A percentile compares a stretch with the other conserved stretches of the same genome.
Evolutionary conservation across 2,329 filamentous ascomycete genomes (phyloP).

Genomic region (Phyllosticta ampelicida): DNA sequence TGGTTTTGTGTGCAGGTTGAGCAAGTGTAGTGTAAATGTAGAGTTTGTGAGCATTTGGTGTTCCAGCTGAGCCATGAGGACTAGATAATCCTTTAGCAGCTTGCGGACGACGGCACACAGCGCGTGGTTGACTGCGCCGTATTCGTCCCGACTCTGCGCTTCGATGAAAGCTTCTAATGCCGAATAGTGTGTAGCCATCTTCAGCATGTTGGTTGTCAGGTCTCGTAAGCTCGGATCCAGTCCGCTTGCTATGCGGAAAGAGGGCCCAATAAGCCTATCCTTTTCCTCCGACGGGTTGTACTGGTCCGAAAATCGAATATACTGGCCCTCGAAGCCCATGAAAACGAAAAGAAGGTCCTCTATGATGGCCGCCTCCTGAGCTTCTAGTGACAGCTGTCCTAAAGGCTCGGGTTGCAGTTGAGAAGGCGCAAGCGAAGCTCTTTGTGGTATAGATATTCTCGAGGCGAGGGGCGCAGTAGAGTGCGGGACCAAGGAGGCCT

Average conservation of each 20-base stretch:
- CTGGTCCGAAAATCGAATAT: slow-evolving; percentile 72
- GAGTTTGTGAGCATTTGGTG: slow-evolving; percentile 83
- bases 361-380: slow-evolving; percentile 76
- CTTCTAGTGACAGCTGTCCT: slow-evolving; percentile 60
- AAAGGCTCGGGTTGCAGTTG: slow-evolving; percentile 58
- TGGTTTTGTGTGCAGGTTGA: slow-evolving; percentile 83
- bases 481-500: slow-evolving; percentile 61
- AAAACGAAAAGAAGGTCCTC: slow-evolving; percentile 91
- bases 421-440: slow-evolving; percentile 56
- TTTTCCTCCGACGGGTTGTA: slow-evolving; percentile 82
- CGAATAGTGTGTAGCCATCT: slow-evolving; percentile 86
- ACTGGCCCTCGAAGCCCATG: slow-evolving; percentile 98
- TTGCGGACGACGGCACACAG: slow-evolving; percentile 91
- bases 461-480: slow-evolving; percentile 63
- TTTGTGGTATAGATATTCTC: slow-evolving; percentile 50
- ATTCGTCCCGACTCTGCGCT: slow-evolving; percentile 84
- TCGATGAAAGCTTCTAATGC: slow-evolving; percentile 90
- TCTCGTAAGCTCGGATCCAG: slow-evolving; percentile 87
- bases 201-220: slow-evolving; percentile 77
- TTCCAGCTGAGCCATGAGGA: slow-evolving; percentile 87
- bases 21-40: slow-evolving; percentile 81
- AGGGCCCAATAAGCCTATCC: slow-evolving; percentile 72
- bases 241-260: slow-evolving; percentile 68
- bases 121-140: slow-evolving; percentile 89
- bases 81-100: slow-evolving; percentile 83